Base-by-base conservation (phyloP, 1,284 basidiomycete species). In the Papiliotrema terrestris region DNA sequence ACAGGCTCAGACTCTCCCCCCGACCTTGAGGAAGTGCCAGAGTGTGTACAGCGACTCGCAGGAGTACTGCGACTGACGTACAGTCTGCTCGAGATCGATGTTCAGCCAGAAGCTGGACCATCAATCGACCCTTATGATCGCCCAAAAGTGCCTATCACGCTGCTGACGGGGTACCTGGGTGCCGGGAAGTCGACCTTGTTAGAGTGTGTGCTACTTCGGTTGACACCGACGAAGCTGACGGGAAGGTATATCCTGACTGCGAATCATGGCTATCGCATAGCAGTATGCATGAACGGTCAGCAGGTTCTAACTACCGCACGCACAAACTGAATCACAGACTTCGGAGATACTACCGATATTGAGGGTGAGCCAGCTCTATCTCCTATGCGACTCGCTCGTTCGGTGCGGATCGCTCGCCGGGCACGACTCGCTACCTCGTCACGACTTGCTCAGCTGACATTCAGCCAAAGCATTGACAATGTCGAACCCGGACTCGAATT, bases 231-330 rank as follows among this genome's bases (percentile, higher is more conserved):
- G 9, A 49, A 22, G 47, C 22, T 42, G 15, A 47, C 8, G 41
- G 6, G 32, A 51, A 91, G 88, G 64, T 86, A 91, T 37, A 94
- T 96, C 59, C 78, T 97, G 57, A 93, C 88, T 4, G 90, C 91
- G 68, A 81, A 86, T 45, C 93, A 96, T 81, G 92, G 93, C 1
- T 91, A 92, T 69, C 84, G 89, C 41, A 95, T 97, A 59, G 93
- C 93, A 3, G 93, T 97, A 23, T 95, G 96, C 66, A 93, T 97
- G 91, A 97, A 96, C 69, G 92, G 74, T 74, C 20, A 32, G 72
- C 57, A 32, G 19, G n/a, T 14, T 29, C 8, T 23, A 17, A 26
- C n/a, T 23, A 15, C 39, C 14, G 41, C 8, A 36, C 11, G 13
- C 17, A 22, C 36, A 48, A 22, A 51, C 36, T 37, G 15, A 22